phyloP scores from a whole-genome alignment of 352 stramenopile species.

The Pythium volutum region DNA sequence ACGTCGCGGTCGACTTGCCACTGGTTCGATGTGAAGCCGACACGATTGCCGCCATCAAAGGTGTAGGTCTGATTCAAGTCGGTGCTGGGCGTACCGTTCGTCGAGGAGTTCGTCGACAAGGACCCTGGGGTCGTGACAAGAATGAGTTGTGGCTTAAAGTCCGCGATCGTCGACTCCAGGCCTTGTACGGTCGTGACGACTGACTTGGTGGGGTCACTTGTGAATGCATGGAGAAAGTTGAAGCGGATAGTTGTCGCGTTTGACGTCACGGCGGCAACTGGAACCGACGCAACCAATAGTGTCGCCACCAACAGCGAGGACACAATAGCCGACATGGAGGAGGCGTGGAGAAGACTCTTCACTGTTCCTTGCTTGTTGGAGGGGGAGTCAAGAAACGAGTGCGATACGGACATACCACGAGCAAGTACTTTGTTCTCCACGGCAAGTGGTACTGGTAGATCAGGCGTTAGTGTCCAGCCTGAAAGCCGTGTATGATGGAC shows the following conservation, averaged over 20 bases:
- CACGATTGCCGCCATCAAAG: constrained; percentile 1
- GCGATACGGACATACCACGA: background rate
- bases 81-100: background rate
- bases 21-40: constrained; percentile 8
- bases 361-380: background rate
- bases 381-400: background rate
- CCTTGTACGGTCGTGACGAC: background rate
- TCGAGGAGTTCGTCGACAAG: background rate
- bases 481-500: background rate
- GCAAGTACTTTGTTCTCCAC: no score
- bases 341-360: background rate
- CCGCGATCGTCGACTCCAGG: constrained; percentile 1
- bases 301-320: background rate
- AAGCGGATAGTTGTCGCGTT: constrained; percentile 2
- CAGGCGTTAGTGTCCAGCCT: background rate
- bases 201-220: background rate
- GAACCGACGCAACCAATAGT: background rate
- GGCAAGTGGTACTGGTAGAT: no score
- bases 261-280: background rate
- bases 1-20: constrained; percentile 20
- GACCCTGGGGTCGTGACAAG: constrained; percentile 10
- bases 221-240: constrained; percentile 19
- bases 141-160: constrained; percentile 10
- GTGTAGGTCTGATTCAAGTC: constrained; percentile 9
- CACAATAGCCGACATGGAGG: background rate